Conservation (phyloP, 1,139 yeast species). For the Hanseniaspora uvarum region DNA sequence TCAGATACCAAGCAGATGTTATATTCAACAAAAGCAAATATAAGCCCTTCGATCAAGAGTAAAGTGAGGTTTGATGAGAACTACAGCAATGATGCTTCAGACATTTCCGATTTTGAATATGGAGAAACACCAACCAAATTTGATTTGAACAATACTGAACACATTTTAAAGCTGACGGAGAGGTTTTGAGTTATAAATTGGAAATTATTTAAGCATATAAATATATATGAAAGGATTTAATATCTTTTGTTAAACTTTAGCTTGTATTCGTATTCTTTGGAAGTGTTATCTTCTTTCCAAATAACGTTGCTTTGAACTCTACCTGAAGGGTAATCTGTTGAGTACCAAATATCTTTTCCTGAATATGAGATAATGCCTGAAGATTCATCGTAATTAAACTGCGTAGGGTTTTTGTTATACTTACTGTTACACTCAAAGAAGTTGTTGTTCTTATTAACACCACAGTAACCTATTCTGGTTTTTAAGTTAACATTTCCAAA, state of each 20-base stretch:
- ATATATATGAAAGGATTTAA: slow-evolving; percentile 1
- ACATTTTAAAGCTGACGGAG: slow-evolving; percentile 12
- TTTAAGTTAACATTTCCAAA: slow-evolving; percentile 63
- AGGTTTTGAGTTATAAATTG: background rate
- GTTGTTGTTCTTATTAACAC: slow-evolving; percentile 35
- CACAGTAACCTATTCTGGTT: slow-evolving; percentile 68
- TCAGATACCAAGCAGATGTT: slow-evolving; percentile 8
- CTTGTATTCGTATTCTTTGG: slow-evolving; percentile 31
- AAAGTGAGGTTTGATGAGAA: slow-evolving; percentile 28
- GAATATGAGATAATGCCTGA: slow-evolving; percentile 49
- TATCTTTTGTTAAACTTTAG: slow-evolving; percentile 30
- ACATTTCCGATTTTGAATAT: background rate
- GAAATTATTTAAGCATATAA: background rate
- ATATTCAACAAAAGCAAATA: slow-evolving; percentile 25
- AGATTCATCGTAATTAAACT: slow-evolving; percentile 43
- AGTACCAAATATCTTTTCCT: slow-evolving; percentile 57
- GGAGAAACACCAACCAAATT: slow-evolving; percentile 1
- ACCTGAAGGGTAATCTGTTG: slow-evolving; percentile 41
- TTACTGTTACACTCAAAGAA: slow-evolving; percentile 32
- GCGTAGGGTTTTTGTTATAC: slow-evolving; percentile 38
- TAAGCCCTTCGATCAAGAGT: slow-evolving; percentile 31
- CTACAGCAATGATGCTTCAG: background rate
- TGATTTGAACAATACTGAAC: slow-evolving; percentile 16
- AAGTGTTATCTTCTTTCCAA: slow-evolving; percentile 40
- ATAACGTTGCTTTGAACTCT: slow-evolving; percentile 46